These are phyloP conservation scores for Calonectria leucothoes DNA, from an alignment of 2,329 filamentous ascomycete species.

Conservation along the genomic window DNA sequence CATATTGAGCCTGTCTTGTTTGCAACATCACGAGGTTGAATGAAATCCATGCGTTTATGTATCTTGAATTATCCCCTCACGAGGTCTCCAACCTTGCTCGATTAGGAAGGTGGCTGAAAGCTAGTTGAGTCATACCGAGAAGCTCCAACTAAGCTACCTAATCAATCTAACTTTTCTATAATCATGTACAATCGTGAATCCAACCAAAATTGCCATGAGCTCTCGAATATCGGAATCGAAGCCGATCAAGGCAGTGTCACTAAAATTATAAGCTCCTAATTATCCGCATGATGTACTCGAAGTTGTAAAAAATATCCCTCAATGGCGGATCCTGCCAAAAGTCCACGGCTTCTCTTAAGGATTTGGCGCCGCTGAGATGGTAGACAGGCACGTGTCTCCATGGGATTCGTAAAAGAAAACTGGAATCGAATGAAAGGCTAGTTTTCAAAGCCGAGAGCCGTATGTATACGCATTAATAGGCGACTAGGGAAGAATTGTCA, in stretches of 20 bases:
- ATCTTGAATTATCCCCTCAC: constrained; percentile 4
- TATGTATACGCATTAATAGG: not conserved
- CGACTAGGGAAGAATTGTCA: not conserved
- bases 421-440: not conserved
- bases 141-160: not conserved
- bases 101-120: not conserved
- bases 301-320: constrained; percentile 3
- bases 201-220: not conserved
- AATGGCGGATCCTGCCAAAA: not conserved
- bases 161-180: constrained; percentile 3
- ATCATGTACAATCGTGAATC: constrained; percentile 5
- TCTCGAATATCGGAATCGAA: not conserved
- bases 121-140: not conserved
- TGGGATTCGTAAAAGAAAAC: not conserved
- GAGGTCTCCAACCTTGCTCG: not conserved
- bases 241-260: constrained; percentile 1
- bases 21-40: not conserved
- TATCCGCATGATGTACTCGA: not conserved
- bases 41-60: not conserved
- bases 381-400: not conserved
- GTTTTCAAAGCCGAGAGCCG: not conserved
- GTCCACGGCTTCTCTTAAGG: not conserved
- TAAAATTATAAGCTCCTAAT: constrained; percentile 9
- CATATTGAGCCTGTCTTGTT: constrained; percentile 14
- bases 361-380: not conserved